Conservation (phyloP, 441 rosid genomes). For the Manihot esculenta region DNA sequence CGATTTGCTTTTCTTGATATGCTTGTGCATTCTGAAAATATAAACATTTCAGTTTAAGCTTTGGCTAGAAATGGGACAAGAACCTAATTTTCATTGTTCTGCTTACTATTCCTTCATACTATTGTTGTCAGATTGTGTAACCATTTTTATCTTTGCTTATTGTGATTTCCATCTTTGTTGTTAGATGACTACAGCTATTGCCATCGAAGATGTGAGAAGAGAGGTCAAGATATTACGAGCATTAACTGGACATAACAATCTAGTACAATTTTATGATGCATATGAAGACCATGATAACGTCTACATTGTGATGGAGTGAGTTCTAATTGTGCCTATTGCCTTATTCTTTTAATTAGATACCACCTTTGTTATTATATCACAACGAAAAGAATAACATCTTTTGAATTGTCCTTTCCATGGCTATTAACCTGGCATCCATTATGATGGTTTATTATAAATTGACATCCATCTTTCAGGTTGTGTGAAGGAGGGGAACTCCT, state of each 20-base stretch:
- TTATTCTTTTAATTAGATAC: background rate
- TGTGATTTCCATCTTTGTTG: slow-evolving; percentile 22
- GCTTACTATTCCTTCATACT: background rate
- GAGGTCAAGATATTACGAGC: slow-evolving; percentile 92
- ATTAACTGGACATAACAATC: slow-evolving; percentile 79
- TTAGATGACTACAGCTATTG: slow-evolving; percentile 97
- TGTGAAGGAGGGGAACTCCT: slow-evolving; percentile 99
- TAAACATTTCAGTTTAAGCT: background rate
- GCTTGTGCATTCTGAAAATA: background rate
- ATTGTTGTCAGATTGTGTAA: background rate
- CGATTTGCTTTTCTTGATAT: background rate
- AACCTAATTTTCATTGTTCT: background rate
- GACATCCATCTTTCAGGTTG: slow-evolving; percentile 48
- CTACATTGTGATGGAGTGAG: slow-evolving; percentile 97
- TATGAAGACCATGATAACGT: slow-evolving; percentile 89
- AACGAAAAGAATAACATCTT: background rate
- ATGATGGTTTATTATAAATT: background rate
- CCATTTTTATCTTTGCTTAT: slow-evolving; percentile 1
- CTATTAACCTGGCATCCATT: slow-evolving; percentile 3
- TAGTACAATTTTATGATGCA: slow-evolving; percentile 83
- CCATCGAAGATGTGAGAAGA: slow-evolving; percentile 96
- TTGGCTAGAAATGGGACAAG: background rate
- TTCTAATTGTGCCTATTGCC: slow-evolving; percentile 3
- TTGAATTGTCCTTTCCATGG: slow-evolving; percentile 6
- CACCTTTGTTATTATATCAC: background rate